A percentile compares a stretch with the other conserved stretches of the same genome.
These are phyloP conservation scores for Lentinula aciculospora DNA, from an alignment of 768 basidiomycete species.

Conservation along the genomic window DNA sequence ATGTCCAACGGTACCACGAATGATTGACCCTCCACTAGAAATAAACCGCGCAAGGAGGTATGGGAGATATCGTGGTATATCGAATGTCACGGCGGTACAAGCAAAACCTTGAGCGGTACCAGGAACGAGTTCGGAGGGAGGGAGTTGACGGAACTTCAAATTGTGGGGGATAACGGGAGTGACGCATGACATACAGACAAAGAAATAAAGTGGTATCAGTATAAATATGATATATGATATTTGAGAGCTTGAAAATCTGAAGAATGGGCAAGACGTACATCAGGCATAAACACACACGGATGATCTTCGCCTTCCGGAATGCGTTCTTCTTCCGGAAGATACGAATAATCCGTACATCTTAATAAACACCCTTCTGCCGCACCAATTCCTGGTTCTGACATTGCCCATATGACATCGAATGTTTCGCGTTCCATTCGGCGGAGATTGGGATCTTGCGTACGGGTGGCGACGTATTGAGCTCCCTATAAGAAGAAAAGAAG, in stretches of 20 bases:
- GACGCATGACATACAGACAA: no score
- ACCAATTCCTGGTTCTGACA: slow-evolving; percentile 53
- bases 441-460: slow-evolving; percentile 44
- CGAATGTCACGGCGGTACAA: slow-evolving; percentile 68
- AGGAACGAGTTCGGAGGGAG: slow-evolving; percentile 26
- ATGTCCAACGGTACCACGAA: slow-evolving; percentile 61
- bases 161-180: no score
- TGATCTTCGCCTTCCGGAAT: slow-evolving; percentile 23
- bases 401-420: slow-evolving; percentile 68
- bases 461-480: slow-evolving; percentile 70
- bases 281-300: slow-evolving; percentile 47
- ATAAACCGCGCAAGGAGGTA: slow-evolving; percentile 67
- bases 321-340: slow-evolving; percentile 36
- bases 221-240: no score
- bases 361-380: slow-evolving; percentile 56
- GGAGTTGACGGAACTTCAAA: slow-evolving; percentile 32
- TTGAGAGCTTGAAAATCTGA: no score
- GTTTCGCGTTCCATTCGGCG: slow-evolving; percentile 66
- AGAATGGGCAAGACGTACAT: no score
- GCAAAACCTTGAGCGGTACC: slow-evolving; percentile 39
- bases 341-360: slow-evolving; percentile 58
- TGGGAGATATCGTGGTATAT: slow-evolving; percentile 63
- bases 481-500: no score
- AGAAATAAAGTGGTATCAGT: no score
- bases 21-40: slow-evolving; percentile 52